phyloP scores from a whole-genome alignment of 805 yeast genomes.

The Lachancea quebecensis region DNA sequence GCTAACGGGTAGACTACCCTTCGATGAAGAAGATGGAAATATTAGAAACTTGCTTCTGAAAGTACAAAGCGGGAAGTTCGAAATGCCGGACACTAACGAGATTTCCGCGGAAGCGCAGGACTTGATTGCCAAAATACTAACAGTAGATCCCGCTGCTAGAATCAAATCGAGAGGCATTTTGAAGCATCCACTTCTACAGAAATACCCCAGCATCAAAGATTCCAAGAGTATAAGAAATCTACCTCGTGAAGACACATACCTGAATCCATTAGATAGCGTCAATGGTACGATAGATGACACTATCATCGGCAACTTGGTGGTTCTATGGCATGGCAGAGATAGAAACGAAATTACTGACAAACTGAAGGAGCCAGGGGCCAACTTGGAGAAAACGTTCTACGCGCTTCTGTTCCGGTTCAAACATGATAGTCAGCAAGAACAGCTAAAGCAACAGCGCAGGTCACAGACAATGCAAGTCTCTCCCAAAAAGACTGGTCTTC shows the following conservation, averaged over 20 bases:
- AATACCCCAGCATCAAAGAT: conserved; percentile 45
- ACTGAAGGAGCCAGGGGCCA: conserved; percentile 49
- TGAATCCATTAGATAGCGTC: conserved; percentile 31
- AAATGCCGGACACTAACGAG: conserved; percentile 70
- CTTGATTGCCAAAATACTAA: conserved; percentile 70
- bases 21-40: conserved; percentile 80
- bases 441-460: conserved; percentile 29
- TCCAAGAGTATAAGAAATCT: conserved; percentile 32
- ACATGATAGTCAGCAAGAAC: conserved; percentile 40
- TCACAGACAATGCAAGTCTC: conserved; percentile 36
- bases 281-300: conserved; percentile 53
- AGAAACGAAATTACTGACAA: conserved; percentile 45
- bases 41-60: conserved; percentile 79
- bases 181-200: conserved; percentile 71
- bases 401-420: conserved; percentile 68
- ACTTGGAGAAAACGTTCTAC: conserved; percentile 76
- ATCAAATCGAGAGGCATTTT: conserved; percentile 72
- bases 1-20: conserved; percentile 90
- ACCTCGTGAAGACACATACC: conserved; percentile 35
- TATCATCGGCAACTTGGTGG: conserved; percentile 67
- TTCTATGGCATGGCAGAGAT: conserved; percentile 74
- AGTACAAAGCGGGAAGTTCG: conserved; percentile 84
- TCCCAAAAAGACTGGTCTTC: conserved; percentile 9
- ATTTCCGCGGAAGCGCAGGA: conserved; percentile 82
- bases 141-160: conserved; percentile 73